Evolutionary conservation across 495 filamentous ascomycete species (phyloP).

Genomic region (Podospora fimiseda): DNA sequence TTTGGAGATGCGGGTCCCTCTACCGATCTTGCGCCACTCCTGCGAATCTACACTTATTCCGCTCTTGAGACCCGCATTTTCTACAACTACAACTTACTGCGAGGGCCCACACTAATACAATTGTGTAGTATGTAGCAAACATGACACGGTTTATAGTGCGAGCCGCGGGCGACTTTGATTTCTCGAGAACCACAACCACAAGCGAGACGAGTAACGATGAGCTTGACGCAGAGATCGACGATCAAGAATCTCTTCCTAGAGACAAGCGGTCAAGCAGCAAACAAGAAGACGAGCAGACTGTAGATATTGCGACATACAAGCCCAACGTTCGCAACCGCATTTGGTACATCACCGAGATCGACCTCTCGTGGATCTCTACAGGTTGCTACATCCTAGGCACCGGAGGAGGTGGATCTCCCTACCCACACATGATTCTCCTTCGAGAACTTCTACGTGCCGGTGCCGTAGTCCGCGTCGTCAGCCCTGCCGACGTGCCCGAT

Average conservation of each 20-base stretch:
- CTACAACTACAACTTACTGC: background rate
- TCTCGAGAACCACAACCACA: constrained; percentile 27
- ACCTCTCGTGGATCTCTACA: constrained; percentile 51
- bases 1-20: background rate
- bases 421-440: constrained; percentile 37
- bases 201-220: constrained; percentile 15
- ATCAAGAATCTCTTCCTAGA: constrained; percentile 18
- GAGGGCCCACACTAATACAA: background rate
- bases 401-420: constrained; percentile 52
- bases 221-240: constrained; percentile 13
- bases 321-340: constrained; percentile 45
- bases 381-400: constrained; percentile 59
- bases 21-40: too few relatives aligned
- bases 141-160: constrained; percentile 45
- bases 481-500: constrained; percentile 36
- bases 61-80: too few relatives aligned
- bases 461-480: constrained; percentile 41
- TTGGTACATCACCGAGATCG: constrained; percentile 51
- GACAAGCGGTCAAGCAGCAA: constrained; percentile 1
- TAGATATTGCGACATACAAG: constrained; percentile 44
- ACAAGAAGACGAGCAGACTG: constrained; percentile 6
- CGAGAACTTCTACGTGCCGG: constrained; percentile 42
- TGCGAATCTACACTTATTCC: too few relatives aligned
- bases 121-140: constrained; percentile 42
- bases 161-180: constrained; percentile 47